Conservation (phyloP, 2,329 filamentous ascomycete genomes). For the Monilinia aucupariae region DNA sequence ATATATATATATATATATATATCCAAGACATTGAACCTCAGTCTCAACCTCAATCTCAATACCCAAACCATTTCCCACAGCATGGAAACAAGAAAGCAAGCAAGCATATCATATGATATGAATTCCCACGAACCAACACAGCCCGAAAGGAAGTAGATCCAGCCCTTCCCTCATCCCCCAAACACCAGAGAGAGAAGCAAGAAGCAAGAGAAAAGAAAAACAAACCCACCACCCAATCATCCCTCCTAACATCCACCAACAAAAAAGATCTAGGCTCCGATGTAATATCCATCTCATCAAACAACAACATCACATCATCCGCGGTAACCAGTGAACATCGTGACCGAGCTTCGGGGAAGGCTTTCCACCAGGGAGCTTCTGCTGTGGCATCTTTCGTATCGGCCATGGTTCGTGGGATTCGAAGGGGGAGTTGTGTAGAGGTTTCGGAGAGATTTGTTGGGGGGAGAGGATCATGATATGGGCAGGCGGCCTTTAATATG, state of each 20-base stretch:
- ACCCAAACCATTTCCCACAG: no score
- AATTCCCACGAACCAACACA: no score
- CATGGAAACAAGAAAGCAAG: no score
- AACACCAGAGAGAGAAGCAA: not conserved
- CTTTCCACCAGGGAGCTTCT: conserved; percentile 26
- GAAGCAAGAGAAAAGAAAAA: not conserved
- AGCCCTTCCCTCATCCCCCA: not conserved
- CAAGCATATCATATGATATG: no score
- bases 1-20: no score
- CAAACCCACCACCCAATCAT: conserved; percentile 43
- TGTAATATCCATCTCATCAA: conserved; percentile 38
- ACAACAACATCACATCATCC: conserved; percentile 39
- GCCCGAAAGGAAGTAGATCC: fast-evolving
- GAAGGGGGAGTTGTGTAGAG: not conserved
- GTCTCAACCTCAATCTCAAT: no score
- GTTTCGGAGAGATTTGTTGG: not conserved
- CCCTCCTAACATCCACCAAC: conserved; percentile 49
- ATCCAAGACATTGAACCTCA: no score
- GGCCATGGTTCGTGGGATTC: conserved; percentile 12
- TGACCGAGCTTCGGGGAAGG: conserved; percentile 42
- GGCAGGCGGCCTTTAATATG: not conserved
- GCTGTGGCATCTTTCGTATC: conserved; percentile 1
- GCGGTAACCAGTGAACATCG: conserved; percentile 38
- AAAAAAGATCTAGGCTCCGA: conserved; percentile 38
- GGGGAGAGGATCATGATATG: not conserved